Conservation (phyloP, 345 rosid genomes). For the Linum lewisii region DNA sequence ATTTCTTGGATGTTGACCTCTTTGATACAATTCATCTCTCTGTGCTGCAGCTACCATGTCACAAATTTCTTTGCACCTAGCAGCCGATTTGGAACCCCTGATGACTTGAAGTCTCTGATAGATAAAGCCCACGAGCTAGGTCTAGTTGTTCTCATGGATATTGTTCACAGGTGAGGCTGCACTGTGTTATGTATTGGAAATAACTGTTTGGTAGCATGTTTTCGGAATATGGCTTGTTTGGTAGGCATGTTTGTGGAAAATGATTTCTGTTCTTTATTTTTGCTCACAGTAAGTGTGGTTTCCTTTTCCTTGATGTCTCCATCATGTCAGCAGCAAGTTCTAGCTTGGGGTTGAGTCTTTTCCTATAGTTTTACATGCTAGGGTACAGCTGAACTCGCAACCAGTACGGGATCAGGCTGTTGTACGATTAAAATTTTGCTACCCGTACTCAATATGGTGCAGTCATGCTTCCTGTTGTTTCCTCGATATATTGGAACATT, state of each 20-base stretch:
- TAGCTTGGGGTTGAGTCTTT: too few species aligned
- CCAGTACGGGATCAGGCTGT: too few species aligned
- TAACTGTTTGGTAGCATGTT: background rate
- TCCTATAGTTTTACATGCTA: too few species aligned
- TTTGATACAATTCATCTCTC: conserved; percentile 17
- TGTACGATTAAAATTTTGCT: too few species aligned
- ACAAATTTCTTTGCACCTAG: conserved; percentile 94
- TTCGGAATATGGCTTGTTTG: background rate
- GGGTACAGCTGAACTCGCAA: too few species aligned
- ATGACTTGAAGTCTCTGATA: conserved; percentile 87
- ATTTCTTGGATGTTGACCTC: conserved; percentile 3
- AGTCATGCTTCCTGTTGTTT: too few species aligned
- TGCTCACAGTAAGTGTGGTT: background rate
- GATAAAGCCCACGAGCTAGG: conserved; percentile 95
- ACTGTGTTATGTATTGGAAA: background rate
- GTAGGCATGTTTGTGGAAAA: background rate
- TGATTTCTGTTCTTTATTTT: background rate
- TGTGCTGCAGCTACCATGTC: conserved; percentile 77
- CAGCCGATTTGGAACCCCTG: conserved; percentile 97
- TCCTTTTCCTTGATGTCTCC: background rate
- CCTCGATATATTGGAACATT: too few species aligned
- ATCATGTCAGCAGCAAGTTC: too few species aligned
- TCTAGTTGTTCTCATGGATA: conserved; percentile 93
- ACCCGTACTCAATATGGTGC: too few species aligned
- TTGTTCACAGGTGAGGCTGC: conserved; percentile 73